Conservation (phyloP, 2,329 filamentous ascomycete genomes). For the Colletotrichum higginsianum region DNA sequence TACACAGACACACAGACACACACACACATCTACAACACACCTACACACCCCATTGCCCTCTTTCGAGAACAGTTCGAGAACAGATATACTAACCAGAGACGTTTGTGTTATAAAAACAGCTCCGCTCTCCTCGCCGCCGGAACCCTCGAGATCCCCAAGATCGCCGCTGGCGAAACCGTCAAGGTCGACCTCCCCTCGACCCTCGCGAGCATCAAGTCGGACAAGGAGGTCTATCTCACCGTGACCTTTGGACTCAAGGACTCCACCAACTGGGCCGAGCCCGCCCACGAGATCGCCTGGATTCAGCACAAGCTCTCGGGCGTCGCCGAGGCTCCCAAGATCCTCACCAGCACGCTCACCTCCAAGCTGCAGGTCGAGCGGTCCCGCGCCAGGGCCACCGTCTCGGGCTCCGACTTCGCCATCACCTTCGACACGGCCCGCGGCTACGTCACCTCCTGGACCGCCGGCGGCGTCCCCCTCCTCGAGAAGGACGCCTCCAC, state of each 20-base stretch:
- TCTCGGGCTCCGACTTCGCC: conserved; percentile 53
- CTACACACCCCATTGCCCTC: neutral
- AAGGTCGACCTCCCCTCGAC: conserved; percentile 52
- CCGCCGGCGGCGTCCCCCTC: conserved; percentile 51
- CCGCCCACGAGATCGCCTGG: conserved; percentile 70
- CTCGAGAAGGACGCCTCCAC: conserved; percentile 54
- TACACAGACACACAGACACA: no score
- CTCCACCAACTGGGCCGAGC: conserved; percentile 64
- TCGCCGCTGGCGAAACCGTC: conserved; percentile 55
- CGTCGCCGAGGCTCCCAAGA: conserved; percentile 39
- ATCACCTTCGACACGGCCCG: conserved; percentile 62
- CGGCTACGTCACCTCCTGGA: conserved; percentile 61
- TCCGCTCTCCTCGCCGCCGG: conserved; percentile 52
- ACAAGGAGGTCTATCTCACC: conserved; percentile 61
- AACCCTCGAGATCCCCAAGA: conserved; percentile 56
- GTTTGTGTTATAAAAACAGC: conserved; percentile 23
- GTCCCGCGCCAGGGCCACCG: conserved; percentile 46
- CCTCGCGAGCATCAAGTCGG: conserved; percentile 47
- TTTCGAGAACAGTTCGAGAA: neutral
- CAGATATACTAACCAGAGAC: conserved; percentile 26
- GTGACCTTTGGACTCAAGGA: conserved; percentile 60
- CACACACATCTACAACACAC: no score
- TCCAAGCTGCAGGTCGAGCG: conserved; percentile 46
- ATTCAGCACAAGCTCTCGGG: conserved; percentile 61
- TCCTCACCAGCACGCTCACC: conserved; percentile 31